Conservation (phyloP, 768 basidiomycete species). For the Tricholoma flavovirens region DNA sequence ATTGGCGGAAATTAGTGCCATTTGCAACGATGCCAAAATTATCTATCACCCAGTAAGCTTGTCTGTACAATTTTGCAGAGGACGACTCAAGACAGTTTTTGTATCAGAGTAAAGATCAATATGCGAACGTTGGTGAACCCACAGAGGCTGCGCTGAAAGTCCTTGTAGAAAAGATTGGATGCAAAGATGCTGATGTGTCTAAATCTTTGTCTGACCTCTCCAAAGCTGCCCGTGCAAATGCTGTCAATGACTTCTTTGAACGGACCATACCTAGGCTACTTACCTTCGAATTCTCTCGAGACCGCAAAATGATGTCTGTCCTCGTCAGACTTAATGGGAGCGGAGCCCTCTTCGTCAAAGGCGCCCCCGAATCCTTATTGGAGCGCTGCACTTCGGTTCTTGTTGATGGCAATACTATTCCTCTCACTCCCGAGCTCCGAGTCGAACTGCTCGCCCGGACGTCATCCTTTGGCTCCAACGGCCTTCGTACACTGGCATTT, state of each 20-base stretch:
- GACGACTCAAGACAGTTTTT: neutral
- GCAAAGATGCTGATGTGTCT: conserved; percentile 51
- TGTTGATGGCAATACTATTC: conserved; percentile 56
- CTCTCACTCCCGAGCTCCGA: conserved; percentile 60
- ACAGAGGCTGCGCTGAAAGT: conserved; percentile 97
- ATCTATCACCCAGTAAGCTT: conserved; percentile 67
- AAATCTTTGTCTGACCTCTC: conserved; percentile 54
- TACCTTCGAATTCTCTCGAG: conserved; percentile 97
- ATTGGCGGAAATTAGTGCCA: conserved; percentile 84
- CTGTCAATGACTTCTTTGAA: conserved; percentile 82
- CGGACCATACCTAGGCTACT: conserved; percentile 69
- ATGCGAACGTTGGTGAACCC: conserved; percentile 88
- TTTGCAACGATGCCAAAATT: conserved; percentile 94
- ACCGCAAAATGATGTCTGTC: conserved; percentile 99
- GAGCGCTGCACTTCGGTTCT: conserved; percentile 79
- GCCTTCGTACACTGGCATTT: conserved; percentile 87
- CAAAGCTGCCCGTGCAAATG: conserved; percentile 63
- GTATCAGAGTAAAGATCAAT: conserved; percentile 68
- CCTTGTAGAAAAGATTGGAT: conserved; percentile 90
- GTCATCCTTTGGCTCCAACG: conserved; percentile 67
- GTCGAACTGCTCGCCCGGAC: conserved; percentile 58
- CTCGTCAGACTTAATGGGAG: conserved; percentile 64
- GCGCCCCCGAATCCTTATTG: conserved; percentile 92
- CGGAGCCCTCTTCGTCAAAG: conserved; percentile 89
- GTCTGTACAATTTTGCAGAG: neutral